Conservation (phyloP, 257 asterid genomes). For the Solanum pennellii region DNA sequence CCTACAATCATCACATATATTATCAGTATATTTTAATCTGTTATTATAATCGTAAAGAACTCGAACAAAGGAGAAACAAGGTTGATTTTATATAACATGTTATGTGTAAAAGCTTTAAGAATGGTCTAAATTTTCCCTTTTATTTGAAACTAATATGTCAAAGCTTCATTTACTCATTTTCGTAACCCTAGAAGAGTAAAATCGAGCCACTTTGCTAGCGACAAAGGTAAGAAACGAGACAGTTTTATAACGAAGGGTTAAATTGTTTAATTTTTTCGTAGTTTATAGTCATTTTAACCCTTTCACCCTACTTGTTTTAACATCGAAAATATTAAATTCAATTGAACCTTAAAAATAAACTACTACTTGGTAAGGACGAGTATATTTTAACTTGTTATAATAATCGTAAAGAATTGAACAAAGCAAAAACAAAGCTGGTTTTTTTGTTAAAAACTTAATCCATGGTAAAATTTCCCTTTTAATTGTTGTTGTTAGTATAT, state of each 20-base stretch:
- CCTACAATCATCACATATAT: constrained; percentile 6
- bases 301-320: background rate
- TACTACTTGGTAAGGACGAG: background rate
- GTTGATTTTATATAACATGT: too few relatives aligned
- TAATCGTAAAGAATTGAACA: too few relatives aligned
- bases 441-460: too few relatives aligned
- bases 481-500: too few relatives aligned
- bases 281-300: background rate
- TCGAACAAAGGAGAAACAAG: background rate
- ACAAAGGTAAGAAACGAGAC: background rate
- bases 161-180: too few relatives aligned
- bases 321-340: background rate
- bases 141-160: background rate
- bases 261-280: background rate
- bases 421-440: too few relatives aligned
- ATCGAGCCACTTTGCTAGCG: background rate
- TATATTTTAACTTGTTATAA: too few relatives aligned
- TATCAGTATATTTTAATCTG: background rate
- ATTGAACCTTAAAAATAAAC: background rate
- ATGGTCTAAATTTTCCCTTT: background rate
- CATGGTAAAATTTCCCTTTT: too few relatives aligned
- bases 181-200: background rate
- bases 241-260: background rate
- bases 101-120: too few relatives aligned
- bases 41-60: background rate